A percentile compares a stretch with the other conserved stretches of the same genome.
These are phyloP conservation scores for Magnolia officinalis DNA, from an alignment of 164 flowering plant genomes.

Conservation along the genomic window DNA sequence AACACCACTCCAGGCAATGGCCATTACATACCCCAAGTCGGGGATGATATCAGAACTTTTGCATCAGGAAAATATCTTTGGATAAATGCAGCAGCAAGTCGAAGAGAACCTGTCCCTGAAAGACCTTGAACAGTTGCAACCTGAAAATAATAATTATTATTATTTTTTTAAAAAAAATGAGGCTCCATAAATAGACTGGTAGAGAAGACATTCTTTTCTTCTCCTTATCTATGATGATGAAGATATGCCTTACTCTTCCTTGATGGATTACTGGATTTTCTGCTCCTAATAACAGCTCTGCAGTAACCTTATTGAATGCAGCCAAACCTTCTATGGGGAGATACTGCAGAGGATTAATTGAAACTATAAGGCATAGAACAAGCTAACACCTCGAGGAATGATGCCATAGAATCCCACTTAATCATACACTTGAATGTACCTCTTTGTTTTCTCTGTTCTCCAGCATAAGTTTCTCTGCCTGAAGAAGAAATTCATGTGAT, in stretches of 20 bases:
- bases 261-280: conserved; percentile 66
- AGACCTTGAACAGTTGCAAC: conserved; percentile 98
- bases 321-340: conserved; percentile 99
- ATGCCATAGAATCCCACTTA: background rate
- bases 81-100: conserved; percentile 91
- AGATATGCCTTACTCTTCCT: conserved; percentile 59
- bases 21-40: conserved; percentile 81
- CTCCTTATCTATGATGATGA: background rate
- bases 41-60: conserved; percentile 88
- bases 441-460: conserved; percentile 92
- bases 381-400: conserved; percentile 5
- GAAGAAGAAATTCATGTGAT: conserved; percentile 13
- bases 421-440: conserved; percentile 40
- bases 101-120: conserved; percentile 98
- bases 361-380: conserved; percentile 1
- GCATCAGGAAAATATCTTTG: conserved; percentile 91
- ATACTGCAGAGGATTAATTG: conserved; percentile 51
- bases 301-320: conserved; percentile 91
- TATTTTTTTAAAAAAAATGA: background rate
- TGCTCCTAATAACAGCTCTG: conserved; percentile 88
- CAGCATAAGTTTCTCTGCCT: conserved; percentile 92
- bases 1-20: conserved; percentile 11
- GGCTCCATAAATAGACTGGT: background rate
- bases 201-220: background rate
- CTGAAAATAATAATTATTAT: conserved; percentile 24